These are phyloP conservation scores for Myriosclerotinia scirpicola DNA, from an alignment of 2,329 filamentous ascomycete species.

Conservation along the genomic window DNA sequence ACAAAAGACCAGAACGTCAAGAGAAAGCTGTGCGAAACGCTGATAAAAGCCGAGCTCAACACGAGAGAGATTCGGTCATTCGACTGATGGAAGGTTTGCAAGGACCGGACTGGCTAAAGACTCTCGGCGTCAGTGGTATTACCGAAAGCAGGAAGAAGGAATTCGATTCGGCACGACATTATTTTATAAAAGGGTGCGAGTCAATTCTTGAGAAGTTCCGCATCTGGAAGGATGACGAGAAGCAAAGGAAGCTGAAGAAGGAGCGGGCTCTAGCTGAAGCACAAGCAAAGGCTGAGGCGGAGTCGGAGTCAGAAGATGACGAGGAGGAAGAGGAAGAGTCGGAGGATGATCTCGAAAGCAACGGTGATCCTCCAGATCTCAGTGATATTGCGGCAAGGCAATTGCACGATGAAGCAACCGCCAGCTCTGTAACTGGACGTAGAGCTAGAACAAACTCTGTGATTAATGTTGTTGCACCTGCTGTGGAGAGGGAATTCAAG, in stretches of 20 bases:
- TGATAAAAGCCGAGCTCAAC: conserved; percentile 63
- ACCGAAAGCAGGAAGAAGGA: conserved; percentile 84
- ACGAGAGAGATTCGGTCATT: conserved; percentile 65
- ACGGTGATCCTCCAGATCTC: conserved; percentile 54
- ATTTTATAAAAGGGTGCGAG: conserved; percentile 82
- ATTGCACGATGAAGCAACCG: conserved; percentile 53
- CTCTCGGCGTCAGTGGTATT: conserved; percentile 80
- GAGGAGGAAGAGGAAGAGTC: conserved; percentile 28
- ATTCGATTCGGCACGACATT: conserved; percentile 80
- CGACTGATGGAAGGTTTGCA: conserved; percentile 76
- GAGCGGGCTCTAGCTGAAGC: conserved; percentile 59
- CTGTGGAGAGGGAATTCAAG: conserved; percentile 63
- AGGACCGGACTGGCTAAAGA: conserved; percentile 87
- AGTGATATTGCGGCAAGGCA: conserved; percentile 73
- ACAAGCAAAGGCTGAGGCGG: conserved; percentile 47
- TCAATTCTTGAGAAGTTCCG: conserved; percentile 84
- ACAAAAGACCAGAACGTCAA: conserved; percentile 59
- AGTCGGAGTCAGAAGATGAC: conserved; percentile 26
- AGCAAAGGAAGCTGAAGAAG: conserved; percentile 73
- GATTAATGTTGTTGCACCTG: conserved; percentile 33
- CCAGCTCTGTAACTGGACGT: conserved; percentile 33
- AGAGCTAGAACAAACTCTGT: conserved; percentile 27
- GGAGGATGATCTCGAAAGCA: conserved; percentile 56
- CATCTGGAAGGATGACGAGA: conserved; percentile 86
- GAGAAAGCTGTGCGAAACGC: conserved; percentile 64